Evolutionary conservation across 2,329 filamentous ascomycete genomes (phyloP).

Genomic region (Onygenales sp.): DNA sequence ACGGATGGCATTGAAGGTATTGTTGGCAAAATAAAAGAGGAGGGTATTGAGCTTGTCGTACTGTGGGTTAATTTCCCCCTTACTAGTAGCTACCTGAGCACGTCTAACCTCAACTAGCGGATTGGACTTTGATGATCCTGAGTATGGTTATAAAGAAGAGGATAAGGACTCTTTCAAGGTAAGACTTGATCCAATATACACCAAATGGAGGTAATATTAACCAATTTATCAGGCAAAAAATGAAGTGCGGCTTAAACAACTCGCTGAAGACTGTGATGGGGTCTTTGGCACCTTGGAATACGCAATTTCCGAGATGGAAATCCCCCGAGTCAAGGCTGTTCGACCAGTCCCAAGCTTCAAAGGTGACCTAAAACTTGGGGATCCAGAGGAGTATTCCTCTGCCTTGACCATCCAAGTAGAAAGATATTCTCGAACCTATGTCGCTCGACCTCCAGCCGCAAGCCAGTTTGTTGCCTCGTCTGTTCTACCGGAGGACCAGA

Average conservation of each 20-base stretch:
- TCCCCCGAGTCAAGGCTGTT: slow-evolving; percentile 65
- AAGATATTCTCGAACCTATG: slow-evolving; percentile 78
- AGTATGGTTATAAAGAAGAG: slow-evolving; percentile 88
- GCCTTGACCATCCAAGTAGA: slow-evolving; percentile 79
- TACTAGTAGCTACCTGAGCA: not conserved
- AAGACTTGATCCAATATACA: slow-evolving; percentile 1
- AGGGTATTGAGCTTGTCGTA: slow-evolving; percentile 67
- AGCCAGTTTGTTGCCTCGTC: slow-evolving; percentile 60
- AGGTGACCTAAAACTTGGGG: slow-evolving; percentile 69
- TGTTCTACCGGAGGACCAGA: slow-evolving; percentile 38
- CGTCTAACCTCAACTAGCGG: slow-evolving; percentile 47
- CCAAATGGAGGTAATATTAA: not conserved
- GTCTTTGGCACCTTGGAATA: slow-evolving; percentile 76
- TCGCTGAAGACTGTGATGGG: slow-evolving; percentile 62
- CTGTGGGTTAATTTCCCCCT: slow-evolving; percentile 48
- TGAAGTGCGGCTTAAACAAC: slow-evolving; percentile 55
- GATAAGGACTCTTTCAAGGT: slow-evolving; percentile 66
- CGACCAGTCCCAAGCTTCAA: slow-evolving; percentile 70
- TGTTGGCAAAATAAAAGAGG: slow-evolving; percentile 60
- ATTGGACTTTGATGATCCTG: slow-evolving; percentile 84
- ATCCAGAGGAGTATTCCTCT: slow-evolving; percentile 61
- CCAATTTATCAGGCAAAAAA: slow-evolving; percentile 48
- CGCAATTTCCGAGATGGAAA: slow-evolving; percentile 69
- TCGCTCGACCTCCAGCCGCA: slow-evolving; percentile 63
- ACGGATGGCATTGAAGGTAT: slow-evolving; percentile 62